A percentile compares a stretch with the other conserved stretches of the same genome.
phyloP scores from a whole-genome alignment of 768 basidiomycete species.

The Cystobasidium onofrii region DNA sequence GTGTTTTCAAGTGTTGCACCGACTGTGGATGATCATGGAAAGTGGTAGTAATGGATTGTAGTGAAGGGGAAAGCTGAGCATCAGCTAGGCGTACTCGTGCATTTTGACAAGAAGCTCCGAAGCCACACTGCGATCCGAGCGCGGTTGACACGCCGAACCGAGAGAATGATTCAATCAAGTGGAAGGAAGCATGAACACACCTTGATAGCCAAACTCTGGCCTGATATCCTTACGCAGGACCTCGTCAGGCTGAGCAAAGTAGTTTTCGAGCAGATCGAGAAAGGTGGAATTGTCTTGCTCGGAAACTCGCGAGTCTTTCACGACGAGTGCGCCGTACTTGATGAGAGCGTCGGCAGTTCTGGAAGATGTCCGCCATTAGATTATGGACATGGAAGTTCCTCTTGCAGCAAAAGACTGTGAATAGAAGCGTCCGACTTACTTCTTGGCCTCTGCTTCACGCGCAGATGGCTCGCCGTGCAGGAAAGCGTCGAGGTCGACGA shows the following conservation, averaged over 20 bases:
- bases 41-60: background rate
- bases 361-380: constrained; percentile 8
- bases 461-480: constrained; percentile 48
- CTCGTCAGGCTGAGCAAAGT: constrained; percentile 65
- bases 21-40: constrained; percentile 46
- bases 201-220: constrained; percentile 78
- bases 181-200: constrained; percentile 37
- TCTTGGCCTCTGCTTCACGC: background rate
- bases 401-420: no score
- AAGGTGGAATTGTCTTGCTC: constrained; percentile 73
- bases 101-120: background rate
- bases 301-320: constrained; percentile 74
- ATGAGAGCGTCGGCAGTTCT: constrained; percentile 76
- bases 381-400: no score
- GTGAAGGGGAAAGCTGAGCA: no score
- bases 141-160: background rate
- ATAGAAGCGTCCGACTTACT: background rate
- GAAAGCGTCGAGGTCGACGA: constrained; percentile 71
- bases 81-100: background rate
- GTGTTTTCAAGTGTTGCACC: constrained; percentile 95
- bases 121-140: background rate
- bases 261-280: constrained; percentile 84
- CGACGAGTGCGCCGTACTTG: constrained; percentile 72
- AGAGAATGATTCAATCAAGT: background rate
- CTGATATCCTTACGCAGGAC: constrained; percentile 66